Conservation (phyloP, 257 asterid genomes). For the Rehmannia glutinosa region DNA sequence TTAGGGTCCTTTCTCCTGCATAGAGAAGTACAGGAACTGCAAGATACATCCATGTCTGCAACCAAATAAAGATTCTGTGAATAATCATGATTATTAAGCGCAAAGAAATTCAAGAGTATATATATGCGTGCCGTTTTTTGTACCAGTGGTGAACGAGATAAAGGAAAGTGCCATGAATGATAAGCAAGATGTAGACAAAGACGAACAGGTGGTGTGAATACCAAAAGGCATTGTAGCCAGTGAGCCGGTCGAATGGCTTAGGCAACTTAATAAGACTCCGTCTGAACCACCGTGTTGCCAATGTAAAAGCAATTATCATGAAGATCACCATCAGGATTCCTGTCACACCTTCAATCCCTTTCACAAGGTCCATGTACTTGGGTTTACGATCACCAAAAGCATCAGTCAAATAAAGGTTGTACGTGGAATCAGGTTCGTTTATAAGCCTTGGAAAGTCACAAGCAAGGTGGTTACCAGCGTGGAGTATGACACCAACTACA, state of each 20-base stretch:
- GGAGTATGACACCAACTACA: slow-evolving; percentile 80
- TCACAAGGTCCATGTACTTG: slow-evolving; percentile 49
- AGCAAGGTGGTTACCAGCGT: slow-evolving; percentile 93
- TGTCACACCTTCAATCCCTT: slow-evolving; percentile 77
- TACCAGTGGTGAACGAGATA: slow-evolving; percentile 81
- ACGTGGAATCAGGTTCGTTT: slow-evolving; percentile 30
- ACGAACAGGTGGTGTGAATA: slow-evolving; percentile 84
- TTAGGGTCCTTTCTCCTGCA: slow-evolving; percentile 83
- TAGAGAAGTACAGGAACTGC: slow-evolving; percentile 88
- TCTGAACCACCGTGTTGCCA: slow-evolving; percentile 85
- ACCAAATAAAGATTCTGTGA: too few relatives aligned
- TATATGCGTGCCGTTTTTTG: slow-evolving; percentile 61
- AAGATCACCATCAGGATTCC: slow-evolving; percentile 75
- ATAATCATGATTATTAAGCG: background rate
- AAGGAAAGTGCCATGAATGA: slow-evolving; percentile 72
- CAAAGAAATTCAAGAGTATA: background rate
- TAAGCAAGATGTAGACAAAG: slow-evolving; percentile 72
- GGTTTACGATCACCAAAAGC: slow-evolving; percentile 66
- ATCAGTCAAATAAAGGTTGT: slow-evolving; percentile 29
- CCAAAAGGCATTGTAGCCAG: slow-evolving; percentile 97
- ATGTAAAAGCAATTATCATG: slow-evolving; percentile 75
- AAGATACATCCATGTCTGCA: slow-evolving; percentile 95
- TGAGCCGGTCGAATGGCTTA: slow-evolving; percentile 83
- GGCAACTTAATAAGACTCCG: slow-evolving; percentile 83
- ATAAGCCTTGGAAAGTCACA: slow-evolving; percentile 93